These are phyloP conservation scores for Chenopodium album DNA, from an alignment of 148 eudicot genomes.

Conservation along the genomic window DNA sequence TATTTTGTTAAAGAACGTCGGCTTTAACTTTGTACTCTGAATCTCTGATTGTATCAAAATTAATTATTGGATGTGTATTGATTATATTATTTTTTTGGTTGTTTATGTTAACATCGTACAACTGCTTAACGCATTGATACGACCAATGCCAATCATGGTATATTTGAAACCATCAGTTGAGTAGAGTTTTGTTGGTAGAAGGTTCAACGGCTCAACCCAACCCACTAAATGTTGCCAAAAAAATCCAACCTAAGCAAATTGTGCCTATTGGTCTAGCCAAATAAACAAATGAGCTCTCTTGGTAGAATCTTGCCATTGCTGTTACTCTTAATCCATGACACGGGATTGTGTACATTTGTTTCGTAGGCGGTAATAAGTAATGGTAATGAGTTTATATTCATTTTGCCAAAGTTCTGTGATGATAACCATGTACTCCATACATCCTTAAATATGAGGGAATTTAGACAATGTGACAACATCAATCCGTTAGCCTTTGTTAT, in stretches of 20 bases:
- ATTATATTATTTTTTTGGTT: too few relatives aligned
- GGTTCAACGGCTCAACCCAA: background rate
- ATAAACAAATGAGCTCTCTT: background rate
- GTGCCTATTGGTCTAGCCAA: background rate
- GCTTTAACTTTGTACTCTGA: background rate
- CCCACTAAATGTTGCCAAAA: background rate
- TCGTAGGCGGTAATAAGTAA: too few relatives aligned
- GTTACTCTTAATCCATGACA: background rate
- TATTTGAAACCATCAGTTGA: background rate
- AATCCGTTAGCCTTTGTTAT: too few relatives aligned
- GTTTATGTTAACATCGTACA: background rate
- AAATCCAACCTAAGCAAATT: background rate
- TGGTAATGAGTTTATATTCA: too few relatives aligned
- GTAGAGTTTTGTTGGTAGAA: background rate
- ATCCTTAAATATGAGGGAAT: too few relatives aligned
- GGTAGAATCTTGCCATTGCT: background rate
- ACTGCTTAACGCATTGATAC: background rate
- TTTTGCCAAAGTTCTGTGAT: too few relatives aligned
- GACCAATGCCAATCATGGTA: too few relatives aligned
- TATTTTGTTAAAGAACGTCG: background rate
- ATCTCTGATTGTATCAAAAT: background rate
- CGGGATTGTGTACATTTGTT: too few relatives aligned
- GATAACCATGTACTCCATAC: too few relatives aligned
- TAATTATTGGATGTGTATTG: background rate
- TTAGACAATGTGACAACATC: too few relatives aligned